Evolutionary conservation across 805 yeast genomes (phyloP).

Genomic region (Kodamaea restingae): DNA sequence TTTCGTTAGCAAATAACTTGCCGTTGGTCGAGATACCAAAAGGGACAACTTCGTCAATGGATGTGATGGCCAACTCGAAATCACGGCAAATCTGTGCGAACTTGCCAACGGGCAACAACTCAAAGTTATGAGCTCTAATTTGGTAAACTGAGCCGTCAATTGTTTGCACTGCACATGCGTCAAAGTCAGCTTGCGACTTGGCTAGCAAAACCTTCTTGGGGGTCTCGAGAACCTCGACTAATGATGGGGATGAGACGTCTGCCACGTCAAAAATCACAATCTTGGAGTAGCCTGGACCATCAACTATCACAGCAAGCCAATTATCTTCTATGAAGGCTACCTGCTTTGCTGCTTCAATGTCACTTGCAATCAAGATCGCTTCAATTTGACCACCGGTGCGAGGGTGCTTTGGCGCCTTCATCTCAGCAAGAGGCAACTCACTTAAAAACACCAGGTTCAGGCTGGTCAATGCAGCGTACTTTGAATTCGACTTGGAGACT

Average conservation of each 20-base stretch:
- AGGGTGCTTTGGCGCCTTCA: conserved; percentile 49
- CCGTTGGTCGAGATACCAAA: conserved; percentile 80
- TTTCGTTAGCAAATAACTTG: conserved; percentile 60
- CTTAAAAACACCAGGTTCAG: conserved; percentile 28
- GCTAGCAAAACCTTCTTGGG: conserved; percentile 52
- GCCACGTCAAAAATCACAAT: conserved; percentile 48
- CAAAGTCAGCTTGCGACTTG: conserved; percentile 52
- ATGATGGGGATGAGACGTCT: conserved; percentile 38
- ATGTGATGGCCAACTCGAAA: conserved; percentile 36
- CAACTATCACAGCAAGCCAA: conserved; percentile 55
- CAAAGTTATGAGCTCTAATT: conserved; percentile 16
- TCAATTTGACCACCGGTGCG: conserved; percentile 28
- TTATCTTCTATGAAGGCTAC: conserved; percentile 52
- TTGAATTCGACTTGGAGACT: conserved; percentile 53
- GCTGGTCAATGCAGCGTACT: conserved; percentile 55
- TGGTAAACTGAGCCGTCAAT: conserved; percentile 57
- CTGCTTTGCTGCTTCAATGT: conserved; percentile 55
- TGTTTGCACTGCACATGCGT: conserved; percentile 52
- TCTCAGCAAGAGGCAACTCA: conserved; percentile 47
- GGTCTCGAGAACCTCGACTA: conserved; percentile 41
- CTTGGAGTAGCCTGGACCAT: conserved; percentile 48
- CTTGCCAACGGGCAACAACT: conserved; percentile 36
- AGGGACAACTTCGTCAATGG: conserved; percentile 32
- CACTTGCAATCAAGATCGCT: conserved; percentile 22
- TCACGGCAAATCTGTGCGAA: conserved; percentile 72